These are phyloP conservation scores for California macrophylla DNA, from an alignment of 441 rosid genomes.

Conservation along the genomic window DNA sequence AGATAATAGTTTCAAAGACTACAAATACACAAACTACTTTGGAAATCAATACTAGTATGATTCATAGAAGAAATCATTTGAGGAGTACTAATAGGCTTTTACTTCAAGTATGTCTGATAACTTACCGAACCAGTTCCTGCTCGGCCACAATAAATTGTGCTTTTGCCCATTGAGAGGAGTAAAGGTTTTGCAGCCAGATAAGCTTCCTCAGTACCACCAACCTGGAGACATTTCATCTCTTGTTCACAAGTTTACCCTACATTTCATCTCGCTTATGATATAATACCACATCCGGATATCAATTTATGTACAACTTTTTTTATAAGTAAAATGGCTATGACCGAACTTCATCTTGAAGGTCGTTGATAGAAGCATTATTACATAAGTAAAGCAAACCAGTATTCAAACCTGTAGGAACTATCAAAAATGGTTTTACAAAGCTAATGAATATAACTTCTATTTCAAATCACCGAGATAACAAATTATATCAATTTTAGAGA, in stretches of 20 bases:
- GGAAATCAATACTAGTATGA: background rate
- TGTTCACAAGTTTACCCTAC: conserved; percentile 12
- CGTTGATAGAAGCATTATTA: background rate
- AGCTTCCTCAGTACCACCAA: conserved; percentile 75
- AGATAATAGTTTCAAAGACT: background rate
- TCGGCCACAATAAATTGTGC: conserved; percentile 72
- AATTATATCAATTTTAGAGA: conserved; percentile 1
- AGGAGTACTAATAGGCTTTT: background rate
- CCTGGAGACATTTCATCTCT: conserved; percentile 36
- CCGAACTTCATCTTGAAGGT: background rate
- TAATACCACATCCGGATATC: background rate
- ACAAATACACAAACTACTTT: background rate
- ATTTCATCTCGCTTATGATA: background rate
- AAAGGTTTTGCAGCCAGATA: conserved; percentile 57
- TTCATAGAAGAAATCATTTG: background rate
- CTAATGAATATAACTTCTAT: background rate
- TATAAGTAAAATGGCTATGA: background rate
- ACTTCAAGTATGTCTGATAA: conserved; percentile 7
- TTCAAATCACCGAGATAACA: background rate
- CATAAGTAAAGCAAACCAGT: background rate
- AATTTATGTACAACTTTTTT: background rate
- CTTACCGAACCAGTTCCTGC: conserved; percentile 93
- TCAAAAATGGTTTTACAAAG: background rate
- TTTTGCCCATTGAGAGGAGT: conserved; percentile 75
- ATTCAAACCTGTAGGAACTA: background rate